phyloP scores from a whole-genome alignment of 2,329 filamentous ascomycete species.

The Juglanconis oblonga region DNA sequence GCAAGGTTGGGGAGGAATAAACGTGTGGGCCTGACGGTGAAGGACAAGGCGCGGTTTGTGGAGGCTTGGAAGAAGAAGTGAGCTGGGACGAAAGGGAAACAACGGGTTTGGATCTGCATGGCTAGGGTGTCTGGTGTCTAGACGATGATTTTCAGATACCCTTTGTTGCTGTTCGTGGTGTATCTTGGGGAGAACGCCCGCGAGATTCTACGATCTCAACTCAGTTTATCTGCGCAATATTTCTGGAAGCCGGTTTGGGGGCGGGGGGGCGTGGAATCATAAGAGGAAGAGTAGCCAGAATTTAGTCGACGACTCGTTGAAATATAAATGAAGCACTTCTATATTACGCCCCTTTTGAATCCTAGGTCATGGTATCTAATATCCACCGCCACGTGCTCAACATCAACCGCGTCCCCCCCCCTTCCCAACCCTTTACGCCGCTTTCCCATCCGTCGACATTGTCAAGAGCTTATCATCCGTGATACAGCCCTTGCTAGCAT shows the following conservation, averaged over 20 bases:
- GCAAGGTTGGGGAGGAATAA: slow-evolving; percentile 86
- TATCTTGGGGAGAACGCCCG: not conserved
- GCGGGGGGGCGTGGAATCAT: too few relatives aligned
- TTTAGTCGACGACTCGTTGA: not conserved
- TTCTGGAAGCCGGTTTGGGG: too few relatives aligned
- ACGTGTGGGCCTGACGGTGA: slow-evolving; percentile 77
- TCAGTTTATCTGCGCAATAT: not conserved
- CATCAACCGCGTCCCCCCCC: not conserved
- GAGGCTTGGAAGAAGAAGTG: slow-evolving; percentile 53
- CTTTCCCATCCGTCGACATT: slow-evolving; percentile 5
- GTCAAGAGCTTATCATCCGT: slow-evolving; percentile 41
- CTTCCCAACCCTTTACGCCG: not conserved
- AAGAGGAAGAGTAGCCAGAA: not conserved
- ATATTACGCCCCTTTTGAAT: slow-evolving; percentile 15
- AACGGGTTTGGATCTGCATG: slow-evolving; percentile 4
- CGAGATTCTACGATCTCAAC: not conserved
- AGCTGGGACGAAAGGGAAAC: slow-evolving; percentile 30
- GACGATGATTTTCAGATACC: slow-evolving; percentile 1
- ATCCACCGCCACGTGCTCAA: not conserved
- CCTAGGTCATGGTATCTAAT: slow-evolving; percentile 16
- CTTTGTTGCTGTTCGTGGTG: not conserved
- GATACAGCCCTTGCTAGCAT: slow-evolving; percentile 59
- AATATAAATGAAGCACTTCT: slow-evolving; percentile 6
- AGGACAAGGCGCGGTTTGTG: slow-evolving; percentile 81
- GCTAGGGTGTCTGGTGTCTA: slow-evolving; percentile 14